Evolutionary conservation across 768 basidiomycete genomes (phyloP), one percentile per base, ranked within the genome.

Genomic region (Boletus tomentosulus): DNA sequence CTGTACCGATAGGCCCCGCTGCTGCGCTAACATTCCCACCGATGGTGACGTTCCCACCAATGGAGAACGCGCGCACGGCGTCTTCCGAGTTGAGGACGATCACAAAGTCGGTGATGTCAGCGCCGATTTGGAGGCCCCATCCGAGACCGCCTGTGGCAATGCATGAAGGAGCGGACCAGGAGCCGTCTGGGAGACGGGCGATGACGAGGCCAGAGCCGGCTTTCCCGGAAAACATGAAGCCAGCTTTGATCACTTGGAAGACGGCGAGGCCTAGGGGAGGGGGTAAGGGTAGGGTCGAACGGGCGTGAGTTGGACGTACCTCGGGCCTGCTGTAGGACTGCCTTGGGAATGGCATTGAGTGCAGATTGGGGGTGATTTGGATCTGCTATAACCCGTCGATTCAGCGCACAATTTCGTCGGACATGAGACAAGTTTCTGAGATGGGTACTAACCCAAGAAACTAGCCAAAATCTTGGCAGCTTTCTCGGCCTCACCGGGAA

Each of bases 51-150:
- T 99, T 99, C 9, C 96, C 96, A 35, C 95, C 95, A 48, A 92
- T 78, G 3, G 92, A 92, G 77, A 98, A 98, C 10, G 97, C 96
- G 43, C 86, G 81, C 31, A 99, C 92, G 38, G 96, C 94, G 52
- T 98, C 95, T 62, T 97, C 92, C 59, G 86, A 89, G 77, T 98
- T 98, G 64, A 98, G 86, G 37, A 99, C 94, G 68, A 98, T 85
- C 53, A 99, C 95, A 60, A 98, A 97, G 68, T 98, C 93, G 45
- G 86, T 89, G 67, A 95, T 82, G 73, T 97, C 95, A 3, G 95
- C 95, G 46, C 95, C 95, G 53, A 96, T 92, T 72, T 98, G 96
- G 41, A 95, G 84, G 31, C 92, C 92, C 88, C 92, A 92, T 15
- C 93, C 92, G 11, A 95, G 80, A 34, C 96, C 96, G 16, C 90